These are phyloP conservation scores for Ceratobasidium sp. DNA, from an alignment of 1,284 basidiomycete genomes.

Conservation along the genomic window DNA sequence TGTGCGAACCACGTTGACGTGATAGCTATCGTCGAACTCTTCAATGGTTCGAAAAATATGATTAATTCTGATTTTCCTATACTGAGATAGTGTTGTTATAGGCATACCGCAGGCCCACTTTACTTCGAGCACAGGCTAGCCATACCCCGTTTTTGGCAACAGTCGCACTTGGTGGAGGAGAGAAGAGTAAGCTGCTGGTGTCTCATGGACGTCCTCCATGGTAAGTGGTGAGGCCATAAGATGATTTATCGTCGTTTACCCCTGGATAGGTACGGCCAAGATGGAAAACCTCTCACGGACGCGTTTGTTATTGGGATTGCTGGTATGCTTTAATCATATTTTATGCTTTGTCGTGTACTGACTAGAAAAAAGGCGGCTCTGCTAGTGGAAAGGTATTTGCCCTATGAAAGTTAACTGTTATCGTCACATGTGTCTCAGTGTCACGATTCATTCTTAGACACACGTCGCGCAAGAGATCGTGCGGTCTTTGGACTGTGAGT, in stretches of 20 bases:
- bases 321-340: conserved; percentile 59
- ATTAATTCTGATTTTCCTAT: neutral
- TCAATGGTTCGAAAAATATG: conserved; percentile 9
- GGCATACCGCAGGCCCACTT: conserved; percentile 4
- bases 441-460: conserved; percentile 64
- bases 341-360: conserved; percentile 35
- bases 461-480: conserved; percentile 92
- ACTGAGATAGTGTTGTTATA: neutral
- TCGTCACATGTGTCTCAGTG: neutral
- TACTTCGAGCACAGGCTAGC: conserved; percentile 3
- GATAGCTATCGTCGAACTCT: neutral
- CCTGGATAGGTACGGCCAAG: conserved; percentile 72
- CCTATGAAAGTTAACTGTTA: conserved; percentile 19
- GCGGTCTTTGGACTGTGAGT: conserved; percentile 56
- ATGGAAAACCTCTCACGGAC: conserved; percentile 72
- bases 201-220: conserved; percentile 85
- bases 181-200: conserved; percentile 83
- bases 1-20: neutral
- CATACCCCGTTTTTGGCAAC: conserved; percentile 21
- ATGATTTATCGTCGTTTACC: neutral
- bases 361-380: conserved; percentile 71
- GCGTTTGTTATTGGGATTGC: conserved; percentile 96
- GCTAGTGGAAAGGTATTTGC: conserved; percentile 88
- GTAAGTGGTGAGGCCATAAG: conserved; percentile 58
- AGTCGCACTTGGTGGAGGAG: neutral